Conservation (phyloP, 208 protist species). For the Acanthamoeba triangularis region DNA sequence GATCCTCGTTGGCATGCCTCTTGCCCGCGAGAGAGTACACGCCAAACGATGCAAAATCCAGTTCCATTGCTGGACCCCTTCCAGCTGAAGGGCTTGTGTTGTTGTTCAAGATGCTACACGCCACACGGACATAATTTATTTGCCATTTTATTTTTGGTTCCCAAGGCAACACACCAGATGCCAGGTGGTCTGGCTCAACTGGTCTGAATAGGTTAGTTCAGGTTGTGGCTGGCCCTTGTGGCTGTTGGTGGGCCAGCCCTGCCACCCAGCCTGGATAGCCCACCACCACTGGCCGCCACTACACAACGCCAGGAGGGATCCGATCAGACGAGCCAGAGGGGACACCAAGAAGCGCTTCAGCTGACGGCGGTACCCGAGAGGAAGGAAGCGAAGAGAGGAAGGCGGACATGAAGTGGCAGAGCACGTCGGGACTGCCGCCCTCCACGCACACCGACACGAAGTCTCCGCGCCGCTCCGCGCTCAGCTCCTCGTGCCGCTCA, state of each 20-base stretch:
- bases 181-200: background rate
- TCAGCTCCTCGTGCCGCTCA: background rate
- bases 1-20: slow-evolving; percentile 20
- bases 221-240: background rate
- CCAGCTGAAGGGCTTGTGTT: background rate
- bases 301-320: background rate
- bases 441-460: slow-evolving; percentile 31
- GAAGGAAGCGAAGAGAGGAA: background rate
- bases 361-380: background rate
- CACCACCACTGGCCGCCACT: background rate
- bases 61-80: background rate
- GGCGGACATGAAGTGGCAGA: background rate
- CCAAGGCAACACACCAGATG: background rate
- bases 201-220: background rate
- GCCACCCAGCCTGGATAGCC: slow-evolving; percentile 5
- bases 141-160: background rate
- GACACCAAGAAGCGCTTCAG: background rate
- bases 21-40: background rate
- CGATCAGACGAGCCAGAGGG: no score
- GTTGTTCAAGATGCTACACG: background rate
- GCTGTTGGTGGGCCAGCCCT: background rate
- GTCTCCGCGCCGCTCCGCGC: background rate
- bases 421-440: background rate
- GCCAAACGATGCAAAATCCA: background rate
- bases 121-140: background rate